phyloP scores from a whole-genome alignment of 176 grass and related monocot genomes.

The Raddia distichophylla region DNA sequence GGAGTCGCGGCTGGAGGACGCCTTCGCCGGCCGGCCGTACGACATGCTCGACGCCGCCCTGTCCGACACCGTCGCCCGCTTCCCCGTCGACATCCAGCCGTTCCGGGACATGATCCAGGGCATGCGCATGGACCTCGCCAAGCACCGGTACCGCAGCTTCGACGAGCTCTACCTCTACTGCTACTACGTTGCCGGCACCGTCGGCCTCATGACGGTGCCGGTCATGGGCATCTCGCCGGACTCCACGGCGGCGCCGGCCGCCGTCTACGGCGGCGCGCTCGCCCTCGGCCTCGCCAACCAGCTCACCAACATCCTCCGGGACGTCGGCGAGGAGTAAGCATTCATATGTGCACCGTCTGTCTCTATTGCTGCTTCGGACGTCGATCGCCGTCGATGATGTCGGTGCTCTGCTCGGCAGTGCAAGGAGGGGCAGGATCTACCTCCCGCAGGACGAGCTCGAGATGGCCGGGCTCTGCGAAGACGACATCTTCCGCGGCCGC shows the following conservation, averaged over 20 bases:
- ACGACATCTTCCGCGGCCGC: constrained; percentile 73
- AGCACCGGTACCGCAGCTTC: constrained; percentile 78
- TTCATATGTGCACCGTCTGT: too few species aligned
- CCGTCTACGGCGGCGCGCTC: constrained; percentile 69
- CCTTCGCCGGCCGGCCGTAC: constrained; percentile 73
- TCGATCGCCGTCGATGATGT: background rate
- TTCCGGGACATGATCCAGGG: constrained; percentile 98
- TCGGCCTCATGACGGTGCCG: constrained; percentile 87
- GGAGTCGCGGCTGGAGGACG: constrained; percentile 83
- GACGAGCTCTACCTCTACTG: constrained; percentile 97
- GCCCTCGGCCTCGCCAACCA: constrained; percentile 90
- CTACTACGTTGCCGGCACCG: constrained; percentile 91
- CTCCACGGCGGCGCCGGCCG: constrained; percentile 52
- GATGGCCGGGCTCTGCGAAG: constrained; percentile 68
- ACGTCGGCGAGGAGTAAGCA: constrained; percentile 90
- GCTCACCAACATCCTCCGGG: constrained; percentile 93
- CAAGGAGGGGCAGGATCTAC: constrained; percentile 84
- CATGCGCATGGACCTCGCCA: constrained; percentile 81
- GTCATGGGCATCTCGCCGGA: constrained; percentile 87
- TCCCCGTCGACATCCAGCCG: constrained; percentile 86
- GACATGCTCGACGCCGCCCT: constrained; percentile 97
- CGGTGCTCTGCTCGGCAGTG: constrained; percentile 45
- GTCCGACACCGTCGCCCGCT: constrained; percentile 62
- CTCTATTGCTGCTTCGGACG: background rate
- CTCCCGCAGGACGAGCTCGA: constrained; percentile 84